Percentiles rank a stretch among this genome's conserved stretches.
phyloP scores from a whole-genome alignment of 2,329 filamentous ascomycete genomes.

The Coleophoma eucalyptorum region DNA sequence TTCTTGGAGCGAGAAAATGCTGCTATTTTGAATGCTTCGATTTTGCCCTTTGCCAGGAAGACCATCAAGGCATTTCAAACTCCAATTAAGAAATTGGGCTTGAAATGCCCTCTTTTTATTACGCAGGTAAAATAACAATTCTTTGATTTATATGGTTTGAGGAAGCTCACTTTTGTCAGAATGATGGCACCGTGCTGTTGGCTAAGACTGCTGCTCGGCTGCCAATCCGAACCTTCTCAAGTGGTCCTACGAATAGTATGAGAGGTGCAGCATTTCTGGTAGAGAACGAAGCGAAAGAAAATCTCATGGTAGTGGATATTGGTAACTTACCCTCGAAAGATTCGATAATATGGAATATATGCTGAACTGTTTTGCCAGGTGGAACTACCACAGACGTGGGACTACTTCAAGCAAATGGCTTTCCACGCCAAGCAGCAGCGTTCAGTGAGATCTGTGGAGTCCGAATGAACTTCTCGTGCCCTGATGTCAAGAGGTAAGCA shows the following conservation, averaged over 20 bases:
- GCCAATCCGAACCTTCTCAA: slow-evolving; percentile 57
- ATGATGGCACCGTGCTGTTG: slow-evolving; percentile 55
- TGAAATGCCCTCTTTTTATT: slow-evolving; percentile 51
- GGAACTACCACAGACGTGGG: slow-evolving; percentile 57
- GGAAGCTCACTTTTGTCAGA: slow-evolving; percentile 21
- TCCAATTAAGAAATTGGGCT: slow-evolving; percentile 43
- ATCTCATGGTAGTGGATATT: slow-evolving; percentile 47
- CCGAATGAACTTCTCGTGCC: slow-evolving; percentile 51
- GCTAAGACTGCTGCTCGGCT: slow-evolving; percentile 46
- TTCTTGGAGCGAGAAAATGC: slow-evolving; percentile 59
- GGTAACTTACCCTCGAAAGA: slow-evolving; percentile 24
- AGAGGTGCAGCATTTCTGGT: slow-evolving; percentile 56
- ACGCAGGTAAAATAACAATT: slow-evolving; percentile 34
- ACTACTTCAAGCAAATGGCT: slow-evolving; percentile 49
- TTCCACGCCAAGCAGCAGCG: slow-evolving; percentile 52
- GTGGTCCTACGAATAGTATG: slow-evolving; percentile 59
- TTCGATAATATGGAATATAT: neutral
- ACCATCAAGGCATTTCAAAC: slow-evolving; percentile 51
- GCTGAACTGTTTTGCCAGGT: neutral
- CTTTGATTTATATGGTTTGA: no score
- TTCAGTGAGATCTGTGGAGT: slow-evolving; percentile 54
- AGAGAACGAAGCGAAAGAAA: slow-evolving; percentile 28
- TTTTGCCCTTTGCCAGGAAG: slow-evolving; percentile 48
- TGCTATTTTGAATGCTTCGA: slow-evolving; percentile 57
- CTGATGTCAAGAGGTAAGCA: slow-evolving; percentile 36